Evolutionary conservation across 306 rosid species (phyloP).

Genomic region (Corylus americana): DNA sequence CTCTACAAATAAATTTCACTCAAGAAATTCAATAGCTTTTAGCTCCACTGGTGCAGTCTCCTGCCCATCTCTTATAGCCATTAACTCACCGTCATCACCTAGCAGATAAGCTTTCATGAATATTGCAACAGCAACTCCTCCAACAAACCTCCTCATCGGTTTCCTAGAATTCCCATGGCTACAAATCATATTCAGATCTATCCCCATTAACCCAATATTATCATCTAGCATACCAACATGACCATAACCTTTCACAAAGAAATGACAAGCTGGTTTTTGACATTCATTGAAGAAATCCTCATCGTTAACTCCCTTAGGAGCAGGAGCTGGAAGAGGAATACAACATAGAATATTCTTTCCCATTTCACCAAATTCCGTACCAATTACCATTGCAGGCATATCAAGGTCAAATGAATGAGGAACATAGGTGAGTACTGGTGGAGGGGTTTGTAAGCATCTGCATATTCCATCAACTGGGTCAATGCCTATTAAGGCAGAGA

Average conservation of each 20-base stretch:
- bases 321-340: slow-evolving; percentile 54
- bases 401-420: slow-evolving; percentile 65
- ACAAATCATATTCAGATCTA: slow-evolving; percentile 53
- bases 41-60: slow-evolving; percentile 50
- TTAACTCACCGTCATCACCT: slow-evolving; percentile 44
- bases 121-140: slow-evolving; percentile 64
- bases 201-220: slow-evolving; percentile 72
- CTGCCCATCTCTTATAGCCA: slow-evolving; percentile 46
- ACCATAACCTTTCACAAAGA: slow-evolving; percentile 72
- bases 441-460: slow-evolving; percentile 74
- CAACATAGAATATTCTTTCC: slow-evolving; percentile 46
- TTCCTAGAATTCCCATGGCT: slow-evolving; percentile 69
- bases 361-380: slow-evolving; percentile 71
- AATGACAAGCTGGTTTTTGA: slow-evolving; percentile 53
- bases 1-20: slow-evolving; percentile 25
- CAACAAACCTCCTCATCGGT: slow-evolving; percentile 86
- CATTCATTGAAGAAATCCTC: slow-evolving; percentile 70
- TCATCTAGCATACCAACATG: slow-evolving; percentile 83
- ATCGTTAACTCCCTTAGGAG: slow-evolving; percentile 80
- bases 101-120: slow-evolving; percentile 66
- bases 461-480: slow-evolving; percentile 91
- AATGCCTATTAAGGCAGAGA: slow-evolving; percentile 74
- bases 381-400: slow-evolving; percentile 64
- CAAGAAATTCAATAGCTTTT: slow-evolving; percentile 32
- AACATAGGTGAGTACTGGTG: slow-evolving; percentile 69